Conservation (phyloP, 129 eudicot genomes). For the Dittrichia graveolens region DNA sequence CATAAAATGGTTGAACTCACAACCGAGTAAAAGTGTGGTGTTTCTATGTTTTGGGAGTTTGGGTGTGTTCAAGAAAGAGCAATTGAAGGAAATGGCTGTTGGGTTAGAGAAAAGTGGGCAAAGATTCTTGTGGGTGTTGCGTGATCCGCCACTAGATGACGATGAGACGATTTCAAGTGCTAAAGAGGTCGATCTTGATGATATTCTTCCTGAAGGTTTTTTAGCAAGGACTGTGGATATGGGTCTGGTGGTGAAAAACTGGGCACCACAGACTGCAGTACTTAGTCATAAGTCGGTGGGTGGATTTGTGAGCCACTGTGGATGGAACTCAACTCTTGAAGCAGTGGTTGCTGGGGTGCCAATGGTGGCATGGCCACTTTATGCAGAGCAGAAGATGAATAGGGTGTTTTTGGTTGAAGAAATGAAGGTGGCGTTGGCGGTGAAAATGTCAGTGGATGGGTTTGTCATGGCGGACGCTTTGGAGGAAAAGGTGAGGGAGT, state of each 20-base stretch:
- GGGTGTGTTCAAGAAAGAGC: constrained; percentile 52
- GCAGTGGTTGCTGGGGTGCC: constrained; percentile 62
- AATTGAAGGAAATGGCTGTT: constrained; percentile 56
- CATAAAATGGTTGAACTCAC: constrained; percentile 60
- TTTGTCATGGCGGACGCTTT: constrained; percentile 18
- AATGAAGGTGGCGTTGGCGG: constrained; percentile 44
- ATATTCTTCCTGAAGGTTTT: constrained; percentile 56
- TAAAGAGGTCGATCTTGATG: constrained; percentile 46
- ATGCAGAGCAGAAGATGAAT: constrained; percentile 70
- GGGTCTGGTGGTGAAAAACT: constrained; percentile 57
- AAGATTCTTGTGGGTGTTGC: constrained; percentile 77
- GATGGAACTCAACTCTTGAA: constrained; percentile 76
- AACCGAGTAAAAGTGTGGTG: constrained; percentile 66
- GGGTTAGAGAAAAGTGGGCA: constrained; percentile 68
- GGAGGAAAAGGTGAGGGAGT: constrained; percentile 29
- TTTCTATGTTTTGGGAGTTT: constrained; percentile 73
- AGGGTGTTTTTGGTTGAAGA: constrained; percentile 55
- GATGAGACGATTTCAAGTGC: constrained; percentile 15
- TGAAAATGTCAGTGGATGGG: constrained; percentile 37
- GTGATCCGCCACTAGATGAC: constrained; percentile 48
- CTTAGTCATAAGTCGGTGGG: constrained; percentile 63
- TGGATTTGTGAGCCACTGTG: constrained; percentile 80
- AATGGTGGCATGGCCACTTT: constrained; percentile 71
- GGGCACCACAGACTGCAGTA: constrained; percentile 66
- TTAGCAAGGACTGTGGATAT: constrained; percentile 45